Percentiles rank a stretch among this genome's conserved stretches.
These are phyloP conservation scores for Russula olivacea DNA, from an alignment of 768 basidiomycete genomes.

Conservation along the genomic window DNA sequence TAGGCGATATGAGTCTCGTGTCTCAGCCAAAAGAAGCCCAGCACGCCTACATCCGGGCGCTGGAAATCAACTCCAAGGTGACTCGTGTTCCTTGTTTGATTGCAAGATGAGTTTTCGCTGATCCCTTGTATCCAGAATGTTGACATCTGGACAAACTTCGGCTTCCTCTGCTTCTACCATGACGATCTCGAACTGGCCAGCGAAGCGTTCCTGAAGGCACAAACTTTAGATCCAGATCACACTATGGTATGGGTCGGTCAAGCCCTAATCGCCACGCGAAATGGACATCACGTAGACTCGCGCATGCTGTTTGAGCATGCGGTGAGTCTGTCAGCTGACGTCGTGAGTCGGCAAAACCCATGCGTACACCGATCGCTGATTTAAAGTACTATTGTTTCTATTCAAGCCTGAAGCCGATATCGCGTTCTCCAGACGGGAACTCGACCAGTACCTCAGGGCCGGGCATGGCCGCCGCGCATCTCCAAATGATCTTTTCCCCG, in stretches of 20 bases:
- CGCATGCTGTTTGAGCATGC: conserved; percentile 69
- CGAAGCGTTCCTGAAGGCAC: conserved; percentile 80
- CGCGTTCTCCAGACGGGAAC: conserved; percentile 59
- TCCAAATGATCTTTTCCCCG: conserved; percentile 54
- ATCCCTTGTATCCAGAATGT: conserved; percentile 47
- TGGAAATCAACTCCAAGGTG: conserved; percentile 84
- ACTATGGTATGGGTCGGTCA: conserved; percentile 89
- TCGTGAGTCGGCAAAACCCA: conserved; percentile 40
- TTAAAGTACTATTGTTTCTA: neutral
- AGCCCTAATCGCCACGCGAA: conserved; percentile 57
- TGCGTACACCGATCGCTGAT: conserved; percentile 11
- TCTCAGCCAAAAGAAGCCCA: conserved; percentile 71
- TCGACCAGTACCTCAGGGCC: conserved; percentile 36
- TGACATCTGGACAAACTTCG: conserved; percentile 78
- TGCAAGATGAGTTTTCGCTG: conserved; percentile 4
- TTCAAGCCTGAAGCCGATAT: conserved; percentile 75
- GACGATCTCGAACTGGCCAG: conserved; percentile 78
- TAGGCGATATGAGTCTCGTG: conserved; percentile 68
- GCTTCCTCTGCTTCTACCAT: conserved; percentile 77
- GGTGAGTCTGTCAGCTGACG: conserved; percentile 47
- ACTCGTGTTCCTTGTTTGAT: conserved; percentile 2
- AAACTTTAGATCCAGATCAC: conserved; percentile 88
- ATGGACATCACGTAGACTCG: conserved; percentile 57
- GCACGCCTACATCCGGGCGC: conserved; percentile 84
- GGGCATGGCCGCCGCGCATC: conserved; percentile 26